phyloP scores from a whole-genome alignment of 805 yeast genomes.

The Kodamaea sagamina region DNA sequence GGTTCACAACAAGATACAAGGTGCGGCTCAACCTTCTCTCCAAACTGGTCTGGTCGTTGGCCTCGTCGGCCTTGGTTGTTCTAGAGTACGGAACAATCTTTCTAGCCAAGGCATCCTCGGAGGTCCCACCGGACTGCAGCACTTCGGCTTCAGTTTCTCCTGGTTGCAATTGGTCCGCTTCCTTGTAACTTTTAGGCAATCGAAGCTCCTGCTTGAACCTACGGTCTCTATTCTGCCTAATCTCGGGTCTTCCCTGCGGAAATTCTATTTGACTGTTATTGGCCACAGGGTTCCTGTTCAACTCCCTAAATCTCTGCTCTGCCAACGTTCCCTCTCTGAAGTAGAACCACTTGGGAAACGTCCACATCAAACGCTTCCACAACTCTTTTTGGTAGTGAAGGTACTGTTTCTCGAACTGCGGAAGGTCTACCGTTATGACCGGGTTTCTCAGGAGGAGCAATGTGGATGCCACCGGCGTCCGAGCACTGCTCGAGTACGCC shows the following conservation, averaged over 20 bases:
- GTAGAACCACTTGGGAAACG: conserved; percentile 92
- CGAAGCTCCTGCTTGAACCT: conserved; percentile 73
- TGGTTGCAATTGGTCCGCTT: conserved; percentile 26
- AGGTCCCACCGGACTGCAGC: conserved; percentile 19
- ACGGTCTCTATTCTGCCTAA: conserved; percentile 87
- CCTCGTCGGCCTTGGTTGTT: conserved; percentile 71
- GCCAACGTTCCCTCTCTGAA: conserved; percentile 87
- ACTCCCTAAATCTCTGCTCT: conserved; percentile 74
- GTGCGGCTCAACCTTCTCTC: conserved; percentile 82
- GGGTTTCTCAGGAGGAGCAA: conserved; percentile 80
- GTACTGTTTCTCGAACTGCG: conserved; percentile 71
- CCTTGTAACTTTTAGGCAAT: conserved; percentile 67
- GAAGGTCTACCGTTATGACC: conserved; percentile 74
- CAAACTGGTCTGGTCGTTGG: conserved; percentile 62
- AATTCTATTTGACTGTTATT: conserved; percentile 76
- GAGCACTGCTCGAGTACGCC: conserved; percentile 14
- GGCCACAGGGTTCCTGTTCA: conserved; percentile 73
- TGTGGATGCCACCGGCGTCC: conserved; percentile 40
- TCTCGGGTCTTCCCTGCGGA: conserved; percentile 81
- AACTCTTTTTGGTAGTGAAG: conserved; percentile 83
- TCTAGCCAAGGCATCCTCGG: conserved; percentile 57
- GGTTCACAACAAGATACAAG: conserved; percentile 68
- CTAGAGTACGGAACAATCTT: conserved; percentile 73
- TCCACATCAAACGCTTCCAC: conserved; percentile 93
- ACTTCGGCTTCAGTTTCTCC: conserved; percentile 11